Conservation (phyloP, 495 filamentous ascomycete species). For the Penicillium bialowiezense region DNA sequence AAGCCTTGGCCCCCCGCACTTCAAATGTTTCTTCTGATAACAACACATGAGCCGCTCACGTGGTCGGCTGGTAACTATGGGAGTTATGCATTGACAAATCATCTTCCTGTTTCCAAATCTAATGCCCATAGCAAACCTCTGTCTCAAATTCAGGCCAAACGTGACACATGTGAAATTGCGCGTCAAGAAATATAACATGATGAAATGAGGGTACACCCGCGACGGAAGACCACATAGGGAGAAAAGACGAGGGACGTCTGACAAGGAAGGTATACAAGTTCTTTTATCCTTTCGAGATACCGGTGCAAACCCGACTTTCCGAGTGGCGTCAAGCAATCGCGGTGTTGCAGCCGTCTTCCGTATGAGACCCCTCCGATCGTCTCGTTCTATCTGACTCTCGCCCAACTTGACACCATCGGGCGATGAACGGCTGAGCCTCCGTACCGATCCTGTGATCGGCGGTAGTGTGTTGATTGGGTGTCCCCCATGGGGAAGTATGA, state of each 20-base stretch:
- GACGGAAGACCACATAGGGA: too few species aligned
- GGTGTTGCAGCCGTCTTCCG: constrained; percentile 17
- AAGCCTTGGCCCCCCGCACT: not conserved
- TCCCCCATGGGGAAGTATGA: constrained; percentile 4
- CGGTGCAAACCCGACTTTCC: constrained; percentile 14
- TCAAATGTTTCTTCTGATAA: not conserved
- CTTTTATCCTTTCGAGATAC: not conserved
- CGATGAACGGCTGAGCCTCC: constrained; percentile 4
- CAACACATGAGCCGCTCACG: constrained; percentile 10
- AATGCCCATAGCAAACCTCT: too few species aligned
- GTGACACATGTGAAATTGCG: too few species aligned
- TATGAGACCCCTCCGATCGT: not conserved
- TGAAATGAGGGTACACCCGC: too few species aligned
- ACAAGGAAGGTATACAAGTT: not conserved
- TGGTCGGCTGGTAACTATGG: too few species aligned
- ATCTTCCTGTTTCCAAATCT: too few species aligned
- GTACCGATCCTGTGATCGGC: constrained; percentile 29
- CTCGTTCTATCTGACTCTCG: not conserved
- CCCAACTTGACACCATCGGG: not conserved
- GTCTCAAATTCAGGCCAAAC: too few species aligned
- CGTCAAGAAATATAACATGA: too few species aligned
- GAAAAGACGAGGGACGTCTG: too few species aligned
- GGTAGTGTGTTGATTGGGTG: not conserved
- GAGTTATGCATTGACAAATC: not conserved
- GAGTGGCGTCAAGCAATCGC: constrained; percentile 15